phyloP scores from a whole-genome alignment of 345 rosid species.

The Cardamine resedifolia region DNA sequence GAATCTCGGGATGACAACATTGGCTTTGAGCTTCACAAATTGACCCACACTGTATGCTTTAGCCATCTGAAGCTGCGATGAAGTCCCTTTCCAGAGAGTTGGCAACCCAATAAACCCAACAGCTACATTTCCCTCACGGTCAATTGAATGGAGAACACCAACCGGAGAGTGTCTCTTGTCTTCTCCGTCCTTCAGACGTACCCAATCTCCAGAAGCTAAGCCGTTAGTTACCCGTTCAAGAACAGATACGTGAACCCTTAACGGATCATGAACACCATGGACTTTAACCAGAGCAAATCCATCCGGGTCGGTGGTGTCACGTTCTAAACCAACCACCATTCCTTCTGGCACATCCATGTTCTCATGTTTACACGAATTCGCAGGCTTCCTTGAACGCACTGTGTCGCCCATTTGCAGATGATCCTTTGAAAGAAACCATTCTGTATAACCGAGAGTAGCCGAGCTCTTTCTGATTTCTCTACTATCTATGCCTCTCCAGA shows the following conservation, averaged over 20 bases:
- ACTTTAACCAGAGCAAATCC: slow-evolving; percentile 81
- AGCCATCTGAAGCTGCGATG: slow-evolving; percentile 80
- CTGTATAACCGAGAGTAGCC: slow-evolving; percentile 52
- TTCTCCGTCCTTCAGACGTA: slow-evolving; percentile 62
- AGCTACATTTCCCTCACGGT: slow-evolving; percentile 62
- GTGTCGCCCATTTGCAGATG: slow-evolving; percentile 65
- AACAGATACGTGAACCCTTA: slow-evolving; percentile 63
- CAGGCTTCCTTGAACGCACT: slow-evolving; percentile 87
- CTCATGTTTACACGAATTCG: slow-evolving; percentile 54
- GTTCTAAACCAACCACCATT: slow-evolving; percentile 71
- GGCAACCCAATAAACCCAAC: slow-evolving; percentile 79
- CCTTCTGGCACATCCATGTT: slow-evolving; percentile 89
- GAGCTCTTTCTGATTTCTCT: slow-evolving; percentile 43
- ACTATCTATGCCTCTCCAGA: slow-evolving; percentile 52
- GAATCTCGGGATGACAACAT: slow-evolving; percentile 72
- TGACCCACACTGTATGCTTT: slow-evolving; percentile 71
- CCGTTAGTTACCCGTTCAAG: slow-evolving; percentile 76
- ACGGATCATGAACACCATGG: slow-evolving; percentile 79
- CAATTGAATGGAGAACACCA: slow-evolving; percentile 79
- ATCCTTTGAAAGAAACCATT: slow-evolving; percentile 87
- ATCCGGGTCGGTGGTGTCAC: slow-evolving; percentile 46
- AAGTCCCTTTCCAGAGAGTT: slow-evolving; percentile 76
- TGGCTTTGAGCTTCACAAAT: slow-evolving; percentile 66
- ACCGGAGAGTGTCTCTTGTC: slow-evolving; percentile 71
- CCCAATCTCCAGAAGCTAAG: slow-evolving; percentile 93